A percentile compares a stretch with the other conserved stretches of the same genome.
These are phyloP conservation scores for Vicia villosa DNA, from an alignment of 306 rosid species.

Conservation along the genomic window DNA sequence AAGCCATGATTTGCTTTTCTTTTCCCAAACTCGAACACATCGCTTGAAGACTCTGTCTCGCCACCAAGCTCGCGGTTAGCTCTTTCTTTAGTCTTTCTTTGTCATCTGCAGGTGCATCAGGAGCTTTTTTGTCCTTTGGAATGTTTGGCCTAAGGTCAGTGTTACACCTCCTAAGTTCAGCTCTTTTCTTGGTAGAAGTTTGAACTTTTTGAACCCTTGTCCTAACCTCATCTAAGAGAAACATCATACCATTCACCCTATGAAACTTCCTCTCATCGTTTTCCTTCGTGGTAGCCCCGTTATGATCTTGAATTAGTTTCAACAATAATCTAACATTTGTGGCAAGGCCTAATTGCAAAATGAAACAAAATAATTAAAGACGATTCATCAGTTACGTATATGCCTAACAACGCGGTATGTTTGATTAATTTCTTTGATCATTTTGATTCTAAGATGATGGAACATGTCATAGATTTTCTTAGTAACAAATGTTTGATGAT, in stretches of 20 bases:
- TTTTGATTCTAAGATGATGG: slow-evolving; percentile 10
- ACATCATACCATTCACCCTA: slow-evolving; percentile 82
- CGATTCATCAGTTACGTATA: background rate
- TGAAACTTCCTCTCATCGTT: slow-evolving; percentile 58
- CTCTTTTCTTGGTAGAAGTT: slow-evolving; percentile 43
- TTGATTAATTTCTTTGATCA: background rate
- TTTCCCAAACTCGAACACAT: slow-evolving; percentile 93
- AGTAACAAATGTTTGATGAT: background rate
- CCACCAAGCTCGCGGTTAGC: slow-evolving; percentile 70
- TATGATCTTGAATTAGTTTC: slow-evolving; percentile 78
- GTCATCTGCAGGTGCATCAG: slow-evolving; percentile 64
- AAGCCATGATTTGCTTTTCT: slow-evolving; percentile 90
- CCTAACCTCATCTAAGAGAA: slow-evolving; percentile 70
- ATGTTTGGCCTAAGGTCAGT: slow-evolving; percentile 62
- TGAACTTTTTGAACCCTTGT: slow-evolving; percentile 64
- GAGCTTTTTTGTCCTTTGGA: slow-evolving; percentile 57
- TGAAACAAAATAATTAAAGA: background rate
- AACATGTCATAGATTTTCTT: slow-evolving; percentile 9
- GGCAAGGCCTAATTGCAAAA: slow-evolving; percentile 56
- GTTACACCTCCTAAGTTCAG: slow-evolving; percentile 77
- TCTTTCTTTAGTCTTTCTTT: slow-evolving; percentile 73
- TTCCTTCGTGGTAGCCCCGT: slow-evolving; percentile 58
- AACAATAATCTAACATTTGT: slow-evolving; percentile 66
- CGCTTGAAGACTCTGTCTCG: slow-evolving; percentile 79
- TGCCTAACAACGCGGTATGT: slow-evolving; percentile 8